Evolutionary conservation across 2,329 filamentous ascomycete species (phyloP), one percentile per base, ranked within the genome.

Genomic region (Aspergillus spinulosporus): DNA sequence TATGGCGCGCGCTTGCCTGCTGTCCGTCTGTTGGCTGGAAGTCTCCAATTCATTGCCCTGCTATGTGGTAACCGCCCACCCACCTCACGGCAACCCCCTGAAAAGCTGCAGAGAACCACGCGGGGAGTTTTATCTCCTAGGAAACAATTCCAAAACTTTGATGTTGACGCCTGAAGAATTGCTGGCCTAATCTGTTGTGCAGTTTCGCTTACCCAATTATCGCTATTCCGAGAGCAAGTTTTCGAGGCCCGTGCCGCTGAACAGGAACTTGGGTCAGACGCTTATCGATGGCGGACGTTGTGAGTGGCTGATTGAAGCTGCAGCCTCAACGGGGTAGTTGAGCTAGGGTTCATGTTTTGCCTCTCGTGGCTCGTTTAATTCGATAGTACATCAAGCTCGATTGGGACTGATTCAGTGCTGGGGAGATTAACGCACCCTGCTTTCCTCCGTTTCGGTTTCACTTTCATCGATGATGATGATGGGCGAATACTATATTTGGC

Each of bases 1-100:
- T 12, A 46, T 40, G 47, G 48, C 53, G 53, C 53, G 53, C 53
- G 47, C 53, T 51, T 26, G 28, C 42, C 34, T 7, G 36, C 7
- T n/a, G 29, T 12, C 14, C 39, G 21, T 36, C 49, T 15, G 21
- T 44, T 52, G 49, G 49, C 31, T 52, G 39, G 26, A 39, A 51
- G n/a, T n/a, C 21, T 31, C 40, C 15, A 21, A 9, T 28, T 44
- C 42, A 8, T 4, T 46, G 43, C 21, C 21, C 21, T 32, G 14
- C 12, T 42, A 15, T 32, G 8, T 39, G 26, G 43, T 46, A 46
- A 28, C 28, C 43, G 43, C 43, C 43, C 43, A 15, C 28, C 15
- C 6, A 21, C 21, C 21, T 21, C 15, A n/a, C 26, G 12, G n/a
- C n/a, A 28, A 32, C 11, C 15, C 14, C 15, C n/a, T 42, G 39